A percentile compares a stretch with the other conserved stretches of the same genome.
Evolutionary conservation across 1,139 yeast species (phyloP).

Genomic region (Eremothecium sinecaudum): DNA sequence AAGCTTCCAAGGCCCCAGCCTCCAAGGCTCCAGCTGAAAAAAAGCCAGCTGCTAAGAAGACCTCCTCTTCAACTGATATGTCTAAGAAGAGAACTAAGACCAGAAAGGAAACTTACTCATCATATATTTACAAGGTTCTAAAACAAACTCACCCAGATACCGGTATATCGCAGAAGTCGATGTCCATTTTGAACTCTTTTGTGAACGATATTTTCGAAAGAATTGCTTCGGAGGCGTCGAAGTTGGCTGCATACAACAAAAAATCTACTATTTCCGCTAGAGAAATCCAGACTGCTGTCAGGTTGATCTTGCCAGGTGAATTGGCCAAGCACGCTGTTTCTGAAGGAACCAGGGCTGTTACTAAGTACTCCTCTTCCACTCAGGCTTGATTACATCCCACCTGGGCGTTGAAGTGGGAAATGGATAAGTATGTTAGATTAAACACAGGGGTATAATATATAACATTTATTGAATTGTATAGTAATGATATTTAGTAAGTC

Average conservation of each 20-base stretch:
- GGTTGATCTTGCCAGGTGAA: constrained; percentile 99
- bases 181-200: constrained; percentile 98
- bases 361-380: constrained; percentile 87
- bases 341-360: constrained; percentile 99
- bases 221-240: constrained; percentile 96
- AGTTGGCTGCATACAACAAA: constrained; percentile 99
- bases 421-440: too few relatives aligned
- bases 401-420: background rate
- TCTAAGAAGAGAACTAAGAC: constrained; percentile 92
- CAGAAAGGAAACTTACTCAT: constrained; percentile 98
- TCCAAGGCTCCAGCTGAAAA: constrained; percentile 98
- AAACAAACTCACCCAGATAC: constrained; percentile 99
- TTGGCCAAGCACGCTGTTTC: constrained; percentile 98
- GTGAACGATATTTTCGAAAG: constrained; percentile 95
- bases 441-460: too few relatives aligned
- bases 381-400: constrained; percentile 14
- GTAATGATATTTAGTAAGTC: too few relatives aligned
- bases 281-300: constrained; percentile 98
- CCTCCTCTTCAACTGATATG: constrained; percentile 61
- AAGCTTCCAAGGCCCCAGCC: constrained; percentile 98
- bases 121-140: constrained; percentile 96
- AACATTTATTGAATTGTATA: too few relatives aligned
- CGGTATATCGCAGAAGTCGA: constrained; percentile 98
- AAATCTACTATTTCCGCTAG: constrained; percentile 98
- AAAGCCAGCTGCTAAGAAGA: constrained; percentile 95